Percentiles rank a stretch among this genome's conserved stretches.
Conservation (phyloP, 768 basidiomycete genomes). For the Auriculariales sp. region DNA sequence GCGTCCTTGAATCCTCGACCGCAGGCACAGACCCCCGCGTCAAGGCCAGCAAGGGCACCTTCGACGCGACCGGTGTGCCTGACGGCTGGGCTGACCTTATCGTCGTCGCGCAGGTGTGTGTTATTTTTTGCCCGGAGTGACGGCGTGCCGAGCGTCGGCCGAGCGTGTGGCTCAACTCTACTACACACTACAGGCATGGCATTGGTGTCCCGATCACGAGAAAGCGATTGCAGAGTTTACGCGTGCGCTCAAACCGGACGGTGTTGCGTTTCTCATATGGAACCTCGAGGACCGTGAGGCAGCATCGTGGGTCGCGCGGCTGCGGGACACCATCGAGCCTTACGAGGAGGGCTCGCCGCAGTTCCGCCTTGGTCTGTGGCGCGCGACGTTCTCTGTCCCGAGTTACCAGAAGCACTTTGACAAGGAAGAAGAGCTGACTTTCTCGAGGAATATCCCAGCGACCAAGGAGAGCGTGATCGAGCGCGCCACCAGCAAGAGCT, state of each 20-base stretch:
- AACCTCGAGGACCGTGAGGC: conserved; percentile 70
- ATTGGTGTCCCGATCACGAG: conserved; percentile 80
- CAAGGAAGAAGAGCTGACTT: conserved; percentile 39
- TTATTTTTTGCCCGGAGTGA: neutral
- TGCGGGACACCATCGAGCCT: conserved; percentile 54
- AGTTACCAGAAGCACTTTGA: conserved; percentile 49
- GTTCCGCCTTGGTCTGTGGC: conserved; percentile 66
- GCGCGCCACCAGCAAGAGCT: conserved; percentile 72
- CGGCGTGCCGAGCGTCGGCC: neutral
- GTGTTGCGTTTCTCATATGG: conserved; percentile 67
- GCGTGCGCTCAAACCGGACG: conserved; percentile 65
- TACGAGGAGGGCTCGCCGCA: conserved; percentile 70
- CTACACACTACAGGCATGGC: conserved; percentile 52
- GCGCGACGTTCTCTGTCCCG: conserved; percentile 44
- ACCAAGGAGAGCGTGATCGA: conserved; percentile 45
- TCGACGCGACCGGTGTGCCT: conserved; percentile 44
- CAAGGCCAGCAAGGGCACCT: conserved; percentile 47
- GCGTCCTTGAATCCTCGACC: conserved; percentile 15
- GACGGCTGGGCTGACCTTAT: conserved; percentile 68
- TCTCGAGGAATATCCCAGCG: conserved; percentile 35
- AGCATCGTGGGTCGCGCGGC: conserved; percentile 54
- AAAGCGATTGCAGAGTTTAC: conserved; percentile 62
- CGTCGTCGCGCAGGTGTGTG: conserved; percentile 53
- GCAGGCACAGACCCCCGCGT: conserved; percentile 40
- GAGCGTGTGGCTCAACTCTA: neutral